Percentiles rank a stretch among this genome's conserved stretches.
phyloP scores from a whole-genome alignment of 2,329 filamentous ascomycete genomes.

The Atkinsonella hypoxylon region DNA sequence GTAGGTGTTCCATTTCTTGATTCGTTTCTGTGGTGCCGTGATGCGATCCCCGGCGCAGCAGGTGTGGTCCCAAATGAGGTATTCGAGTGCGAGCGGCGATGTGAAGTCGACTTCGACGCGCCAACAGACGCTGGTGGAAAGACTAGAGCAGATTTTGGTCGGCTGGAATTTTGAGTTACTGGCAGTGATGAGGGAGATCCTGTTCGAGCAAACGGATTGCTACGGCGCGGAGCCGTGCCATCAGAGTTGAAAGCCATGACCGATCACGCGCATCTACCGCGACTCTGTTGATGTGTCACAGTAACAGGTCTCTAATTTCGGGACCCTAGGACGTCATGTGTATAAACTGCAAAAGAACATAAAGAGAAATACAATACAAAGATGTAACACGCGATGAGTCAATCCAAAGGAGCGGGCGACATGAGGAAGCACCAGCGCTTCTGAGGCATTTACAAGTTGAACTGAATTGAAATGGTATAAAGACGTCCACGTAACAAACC shows the following conservation, averaged over 20 bases:
- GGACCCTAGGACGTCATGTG: constrained; percentile 1
- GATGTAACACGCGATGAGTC: background rate
- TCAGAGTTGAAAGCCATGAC: constrained; percentile 25
- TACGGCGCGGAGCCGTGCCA: constrained; percentile 53
- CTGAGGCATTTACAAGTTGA: constrained; percentile 12
- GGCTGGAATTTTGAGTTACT: constrained; percentile 34
- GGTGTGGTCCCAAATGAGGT: constrained; percentile 35
- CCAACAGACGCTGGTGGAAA: constrained; percentile 37
- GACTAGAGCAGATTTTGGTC: constrained; percentile 69
- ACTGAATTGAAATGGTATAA: constrained; percentile 14
- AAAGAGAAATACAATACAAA: background rate
- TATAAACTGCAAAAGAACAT: constrained; percentile 14
- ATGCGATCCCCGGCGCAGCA: constrained; percentile 22
- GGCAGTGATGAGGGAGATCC: constrained; percentile 42
- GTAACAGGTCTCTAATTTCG: background rate
- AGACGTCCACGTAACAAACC: constrained; percentile 6
- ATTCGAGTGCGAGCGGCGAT: constrained; percentile 59
- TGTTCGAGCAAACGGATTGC: constrained; percentile 67
- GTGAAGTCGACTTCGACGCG: constrained; percentile 32
- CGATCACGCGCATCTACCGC: constrained; percentile 12
- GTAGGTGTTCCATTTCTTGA: constrained; percentile 53
- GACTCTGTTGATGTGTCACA: constrained; percentile 3
- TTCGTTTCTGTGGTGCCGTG: constrained; percentile 36
- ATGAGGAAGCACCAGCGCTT: constrained; percentile 14
- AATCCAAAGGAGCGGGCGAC: constrained; percentile 7